These are phyloP conservation scores for Fusarium aywerte DNA, from an alignment of 2,329 filamentous ascomycete species.

Conservation along the genomic window DNA sequence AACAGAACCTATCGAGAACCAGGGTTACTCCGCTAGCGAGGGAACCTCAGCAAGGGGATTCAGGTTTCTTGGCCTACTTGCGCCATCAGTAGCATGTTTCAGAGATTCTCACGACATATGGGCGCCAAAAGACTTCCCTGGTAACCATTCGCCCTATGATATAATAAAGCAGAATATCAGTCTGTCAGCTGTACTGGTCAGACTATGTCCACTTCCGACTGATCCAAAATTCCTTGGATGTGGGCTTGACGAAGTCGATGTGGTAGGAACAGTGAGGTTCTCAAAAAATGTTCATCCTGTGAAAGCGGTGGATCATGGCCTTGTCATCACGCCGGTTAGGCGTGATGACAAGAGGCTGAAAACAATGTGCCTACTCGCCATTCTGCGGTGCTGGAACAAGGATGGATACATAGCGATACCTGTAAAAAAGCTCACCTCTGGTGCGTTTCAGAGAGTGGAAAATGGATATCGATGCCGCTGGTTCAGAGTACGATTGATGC, in stretches of 20 bases:
- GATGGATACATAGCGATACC: conserved; percentile 18
- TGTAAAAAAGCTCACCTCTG: conserved; percentile 6
- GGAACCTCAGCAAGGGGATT: conserved; percentile 7
- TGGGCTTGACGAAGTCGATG: background rate
- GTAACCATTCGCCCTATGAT: background rate
- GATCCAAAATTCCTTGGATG: background rate
- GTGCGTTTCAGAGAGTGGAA: conserved; percentile 10
- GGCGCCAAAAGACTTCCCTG: background rate
- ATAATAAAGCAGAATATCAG: conserved; percentile 14
- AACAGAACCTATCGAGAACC: conserved; percentile 4
- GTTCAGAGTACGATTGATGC: conserved; percentile 16
- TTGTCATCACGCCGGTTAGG: background rate
- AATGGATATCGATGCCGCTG: conserved; percentile 14
- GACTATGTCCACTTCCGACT: conserved; percentile 2
- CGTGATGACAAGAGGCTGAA: conserved; percentile 15
- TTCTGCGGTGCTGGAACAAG: conserved; percentile 16
- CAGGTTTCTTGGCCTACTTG: background rate
- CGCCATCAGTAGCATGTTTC: conserved; percentile 8
- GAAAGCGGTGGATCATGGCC: conserved; percentile 12
- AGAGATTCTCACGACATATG: conserved; percentile 10
- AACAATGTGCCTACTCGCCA: conserved; percentile 10
- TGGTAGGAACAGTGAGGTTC: conserved; percentile 6
- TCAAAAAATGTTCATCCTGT: conserved; percentile 2
- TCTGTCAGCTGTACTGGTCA: conserved; percentile 1
- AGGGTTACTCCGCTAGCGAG: background rate